These are phyloP conservation scores for Chytriomyces sp. DNA, from an alignment of 192 early-diverging fungal species.

Conservation along the genomic window DNA sequence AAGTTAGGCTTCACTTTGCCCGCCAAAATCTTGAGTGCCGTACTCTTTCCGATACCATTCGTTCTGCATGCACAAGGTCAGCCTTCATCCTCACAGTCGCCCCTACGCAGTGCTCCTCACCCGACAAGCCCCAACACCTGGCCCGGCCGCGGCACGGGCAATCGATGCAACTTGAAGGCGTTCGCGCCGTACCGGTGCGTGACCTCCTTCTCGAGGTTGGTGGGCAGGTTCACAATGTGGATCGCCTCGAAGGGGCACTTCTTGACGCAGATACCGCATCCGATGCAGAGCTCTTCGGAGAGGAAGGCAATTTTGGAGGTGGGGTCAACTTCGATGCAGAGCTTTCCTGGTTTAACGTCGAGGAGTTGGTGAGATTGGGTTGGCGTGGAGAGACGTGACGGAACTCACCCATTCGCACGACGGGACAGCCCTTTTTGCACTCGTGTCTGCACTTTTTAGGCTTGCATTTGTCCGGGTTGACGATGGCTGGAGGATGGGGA, in stretches of 20 bases:
- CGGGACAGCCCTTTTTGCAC: constrained; percentile 97
- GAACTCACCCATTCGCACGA: constrained; percentile 90
- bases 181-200: constrained; percentile 97
- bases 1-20: constrained; percentile 96
- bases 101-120: neutral
- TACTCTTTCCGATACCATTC: constrained; percentile 86
- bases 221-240: constrained; percentile 94
- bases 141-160: constrained; percentile 92
- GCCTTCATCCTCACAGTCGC: neutral
- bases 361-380: neutral
- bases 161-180: constrained; percentile 96
- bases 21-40: constrained; percentile 90
- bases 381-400: neutral
- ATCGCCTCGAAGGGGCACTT: constrained; percentile 98
- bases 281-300: constrained; percentile 95
- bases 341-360: constrained; percentile 62
- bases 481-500: constrained; percentile 69
- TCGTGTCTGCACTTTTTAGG: constrained; percentile 99
- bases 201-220: constrained; percentile 90
- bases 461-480: constrained; percentile 93
- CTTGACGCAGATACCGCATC: constrained; percentile 97
- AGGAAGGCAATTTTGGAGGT: constrained; percentile 90
- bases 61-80: constrained; percentile 54
- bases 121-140: constrained; percentile 97
- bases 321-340: constrained; percentile 89